Base-by-base conservation (phyloP, 768 basidiomycete genomes). In the Russula virescens region DNA sequence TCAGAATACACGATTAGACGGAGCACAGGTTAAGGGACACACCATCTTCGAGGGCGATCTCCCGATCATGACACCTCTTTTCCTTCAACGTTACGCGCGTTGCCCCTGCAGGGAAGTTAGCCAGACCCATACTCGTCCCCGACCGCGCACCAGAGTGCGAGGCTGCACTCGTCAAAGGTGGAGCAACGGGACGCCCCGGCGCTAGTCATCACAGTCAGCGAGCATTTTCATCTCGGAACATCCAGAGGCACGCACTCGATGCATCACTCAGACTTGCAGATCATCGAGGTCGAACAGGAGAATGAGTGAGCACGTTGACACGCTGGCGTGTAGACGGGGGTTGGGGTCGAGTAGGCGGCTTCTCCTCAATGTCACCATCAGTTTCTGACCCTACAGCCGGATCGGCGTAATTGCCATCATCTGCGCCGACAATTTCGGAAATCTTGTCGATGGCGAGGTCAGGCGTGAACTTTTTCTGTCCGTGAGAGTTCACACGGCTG, bases 181-280 rank as follows among this genome's bases (percentile, higher is more conserved):
- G 58, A 21, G 47, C 60, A 5, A 52, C 11, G 38, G 49, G 60
- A 40, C 50, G 68, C 31, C 49, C 62, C 25, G 56, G 68, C 25
- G 51, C 63, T 49, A 47, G 28, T 62, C 57, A 21, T 16, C 57
- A 21, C 18, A 40, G 47, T 51, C 34, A 26, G 51, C 48, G 28
- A 43, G 35, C 34, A 14, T n/a, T 53, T 47, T 45, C 51, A 16
- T 38, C 31, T 53, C 51, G 26, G 23, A 23, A 21, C 3, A 42
- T 23, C 3, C 18, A 21, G 28, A 23, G 28, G 10, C 23, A 63
- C 78, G 60, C 67, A 79, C 79, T 72, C 21, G 79, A 70, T 31
- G 84, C 83, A 70, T 90, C 87, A 68, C 87, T 90, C 54, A 91
- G 75, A 71, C 88, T 89, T 18, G 87, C 86, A n/a, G 88, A 90